Evolutionary conservation across 768 basidiomycete genomes (phyloP).

Genomic region (Hortiboletus campestris): DNA sequence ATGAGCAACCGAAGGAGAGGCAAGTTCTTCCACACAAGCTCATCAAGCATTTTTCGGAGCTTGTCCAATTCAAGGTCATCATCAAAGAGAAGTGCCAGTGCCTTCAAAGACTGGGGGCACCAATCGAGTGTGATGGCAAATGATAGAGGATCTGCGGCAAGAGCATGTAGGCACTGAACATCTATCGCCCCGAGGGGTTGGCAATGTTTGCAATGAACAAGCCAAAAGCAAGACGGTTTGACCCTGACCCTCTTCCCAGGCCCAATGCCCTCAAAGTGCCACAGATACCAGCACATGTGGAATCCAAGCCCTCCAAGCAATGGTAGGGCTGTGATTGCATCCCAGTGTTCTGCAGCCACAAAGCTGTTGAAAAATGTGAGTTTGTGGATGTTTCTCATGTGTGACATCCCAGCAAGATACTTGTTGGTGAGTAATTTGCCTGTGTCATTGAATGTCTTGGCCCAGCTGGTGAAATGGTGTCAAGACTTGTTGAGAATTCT

Average conservation of each 20-base stretch:
- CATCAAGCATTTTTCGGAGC: not conserved
- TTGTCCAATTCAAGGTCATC: fast-evolving
- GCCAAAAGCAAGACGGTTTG: conserved; percentile 4
- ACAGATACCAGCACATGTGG: not conserved
- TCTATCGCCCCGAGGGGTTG: not conserved
- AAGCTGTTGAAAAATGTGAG: conserved; percentile 8
- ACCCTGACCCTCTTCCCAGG: not conserved
- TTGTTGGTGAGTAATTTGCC: not conserved
- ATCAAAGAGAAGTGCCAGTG: not conserved
- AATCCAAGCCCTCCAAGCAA: conserved; percentile 22
- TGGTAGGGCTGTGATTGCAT: conserved; percentile 4
- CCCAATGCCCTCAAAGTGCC: not conserved
- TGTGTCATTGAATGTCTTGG: no score
- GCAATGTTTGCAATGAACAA: not conserved
- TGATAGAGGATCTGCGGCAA: conserved; percentile 1
- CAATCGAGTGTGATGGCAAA: no score
- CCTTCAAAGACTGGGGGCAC: not conserved
- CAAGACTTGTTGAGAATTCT: no score
- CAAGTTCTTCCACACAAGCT: not conserved
- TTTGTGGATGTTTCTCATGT: conserved; percentile 20
- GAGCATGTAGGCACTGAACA: not conserved
- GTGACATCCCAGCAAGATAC: not conserved
- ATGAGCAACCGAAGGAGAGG: conserved; percentile 2
- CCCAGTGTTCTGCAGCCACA: conserved; percentile 16
- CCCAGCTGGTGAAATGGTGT: no score